These are phyloP conservation scores for Fusarium nurragi DNA, from an alignment of 2,329 filamentous ascomycete species.

Conservation along the genomic window DNA sequence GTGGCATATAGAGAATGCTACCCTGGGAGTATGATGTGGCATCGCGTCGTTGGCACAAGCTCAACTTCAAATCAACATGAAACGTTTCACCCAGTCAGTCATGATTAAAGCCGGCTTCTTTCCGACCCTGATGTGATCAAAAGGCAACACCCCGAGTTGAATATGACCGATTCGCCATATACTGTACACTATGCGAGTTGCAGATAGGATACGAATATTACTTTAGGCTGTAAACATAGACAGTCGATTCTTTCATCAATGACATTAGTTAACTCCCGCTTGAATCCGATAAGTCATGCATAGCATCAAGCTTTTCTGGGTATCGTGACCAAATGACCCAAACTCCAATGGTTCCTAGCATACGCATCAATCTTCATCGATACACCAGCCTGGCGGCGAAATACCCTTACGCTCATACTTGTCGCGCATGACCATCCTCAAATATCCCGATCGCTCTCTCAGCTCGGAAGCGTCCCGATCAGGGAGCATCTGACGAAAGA, in stretches of 20 bases:
- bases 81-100: slow-evolving; percentile 6
- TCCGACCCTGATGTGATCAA: slow-evolving; percentile 1
- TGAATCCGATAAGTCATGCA: not conserved
- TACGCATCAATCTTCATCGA: slow-evolving; percentile 16
- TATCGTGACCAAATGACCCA: slow-evolving; percentile 31
- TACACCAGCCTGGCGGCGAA: slow-evolving; percentile 43
- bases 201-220: not conserved
- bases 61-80: slow-evolving; percentile 12
- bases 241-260: not conserved
- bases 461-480: slow-evolving; percentile 33
- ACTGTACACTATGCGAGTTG: not conserved
- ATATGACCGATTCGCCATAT: too few relatives aligned
- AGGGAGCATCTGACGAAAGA: slow-evolving; percentile 27
- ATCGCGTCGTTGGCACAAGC: slow-evolving; percentile 33
- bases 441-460: slow-evolving; percentile 25
- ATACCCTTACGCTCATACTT: slow-evolving; percentile 31
- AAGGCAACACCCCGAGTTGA: too few relatives aligned
- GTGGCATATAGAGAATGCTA: slow-evolving; percentile 27
- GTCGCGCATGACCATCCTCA: slow-evolving; percentile 33
- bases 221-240: not conserved
- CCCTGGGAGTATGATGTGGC: slow-evolving; percentile 38
- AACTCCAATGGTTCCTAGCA: slow-evolving; percentile 14
- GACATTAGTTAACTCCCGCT: not conserved
- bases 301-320: slow-evolving; percentile 8
- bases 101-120: not conserved